phyloP scores from a whole-genome alignment of 352 stramenopile species.

The Vaucheria bursata region DNA sequence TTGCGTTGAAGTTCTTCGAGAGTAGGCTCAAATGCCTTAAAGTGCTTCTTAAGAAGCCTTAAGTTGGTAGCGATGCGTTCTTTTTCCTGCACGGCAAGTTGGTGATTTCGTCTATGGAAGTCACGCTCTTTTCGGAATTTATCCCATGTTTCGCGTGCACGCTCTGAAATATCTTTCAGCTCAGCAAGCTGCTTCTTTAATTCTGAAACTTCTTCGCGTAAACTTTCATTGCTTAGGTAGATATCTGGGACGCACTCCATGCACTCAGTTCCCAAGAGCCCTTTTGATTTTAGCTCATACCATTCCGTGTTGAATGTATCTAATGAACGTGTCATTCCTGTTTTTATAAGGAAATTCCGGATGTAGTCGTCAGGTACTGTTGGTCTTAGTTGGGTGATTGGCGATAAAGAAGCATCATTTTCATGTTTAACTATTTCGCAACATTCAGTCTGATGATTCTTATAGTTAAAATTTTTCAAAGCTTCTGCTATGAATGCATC shows the following conservation, averaged over 20 bases:
- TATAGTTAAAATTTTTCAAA: slow-evolving; percentile 17
- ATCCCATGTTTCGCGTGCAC: slow-evolving; percentile 78
- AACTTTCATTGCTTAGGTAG: slow-evolving; percentile 78
- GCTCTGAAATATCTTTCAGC: slow-evolving; percentile 72
- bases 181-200: slow-evolving; percentile 54
- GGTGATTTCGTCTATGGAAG: slow-evolving; percentile 89
- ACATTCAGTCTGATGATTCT: not conserved
- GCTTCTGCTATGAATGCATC: not conserved
- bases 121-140: slow-evolving; percentile 87
- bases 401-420: not conserved
- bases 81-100: slow-evolving; percentile 86
- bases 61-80: slow-evolving; percentile 78
- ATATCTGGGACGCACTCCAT: slow-evolving; percentile 81
- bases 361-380: slow-evolving; percentile 86
- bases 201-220: slow-evolving; percentile 72
- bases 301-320: slow-evolving; percentile 90
- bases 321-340: slow-evolving; percentile 72
- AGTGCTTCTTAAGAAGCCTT: slow-evolving; percentile 77
- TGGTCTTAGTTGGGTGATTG: slow-evolving; percentile 54
- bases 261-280: slow-evolving; percentile 75
- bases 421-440: not conserved
- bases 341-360: slow-evolving; percentile 87
- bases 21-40: slow-evolving; percentile 76
- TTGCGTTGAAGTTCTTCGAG: slow-evolving; percentile 81
- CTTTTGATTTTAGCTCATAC: slow-evolving; percentile 84